Conservation (phyloP, 2,329 filamentous ascomycete species). For the Ophiostoma sp. region DNA sequence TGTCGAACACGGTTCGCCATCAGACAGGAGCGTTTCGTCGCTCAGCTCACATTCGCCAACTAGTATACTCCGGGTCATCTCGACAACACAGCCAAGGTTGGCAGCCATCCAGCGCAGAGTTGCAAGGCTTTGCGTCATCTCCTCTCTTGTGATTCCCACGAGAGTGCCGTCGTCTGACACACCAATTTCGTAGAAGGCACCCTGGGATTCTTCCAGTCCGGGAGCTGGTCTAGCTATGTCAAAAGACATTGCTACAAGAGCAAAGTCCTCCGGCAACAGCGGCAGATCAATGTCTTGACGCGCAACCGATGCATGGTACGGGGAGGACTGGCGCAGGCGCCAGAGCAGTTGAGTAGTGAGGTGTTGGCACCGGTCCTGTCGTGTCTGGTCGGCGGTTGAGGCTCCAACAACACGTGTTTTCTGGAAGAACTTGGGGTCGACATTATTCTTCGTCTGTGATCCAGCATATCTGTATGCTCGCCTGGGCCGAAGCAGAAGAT, state of each 20-base stretch:
- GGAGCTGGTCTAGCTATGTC: constrained; percentile 58
- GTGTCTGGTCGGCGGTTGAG: constrained; percentile 50
- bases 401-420: constrained; percentile 28
- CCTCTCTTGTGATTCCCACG: constrained; percentile 79
- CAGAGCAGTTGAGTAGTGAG: constrained; percentile 92
- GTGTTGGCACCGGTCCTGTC: constrained; percentile 80
- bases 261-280: constrained; percentile 55
- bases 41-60: constrained; percentile 81
- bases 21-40: constrained; percentile 37
- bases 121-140: constrained; percentile 82
- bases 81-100: constrained; percentile 79
- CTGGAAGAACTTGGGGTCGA: constrained; percentile 28
- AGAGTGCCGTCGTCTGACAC: constrained; percentile 92
- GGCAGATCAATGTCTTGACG: constrained; percentile 66
- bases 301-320: constrained; percentile 76
- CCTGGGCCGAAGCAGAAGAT: constrained; percentile 74
- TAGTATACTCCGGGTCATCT: constrained; percentile 72
- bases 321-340: constrained; percentile 90
- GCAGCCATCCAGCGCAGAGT: constrained; percentile 88
- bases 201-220: constrained; percentile 85
- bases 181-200: constrained; percentile 92
- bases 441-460: constrained; percentile 30
- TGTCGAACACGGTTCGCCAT: neutral
- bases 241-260: constrained; percentile 42
- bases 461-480: constrained; percentile 51